These are phyloP conservation scores for Clarireedia sp. DNA, from an alignment of 2,329 filamentous ascomycete species.

Conservation along the genomic window DNA sequence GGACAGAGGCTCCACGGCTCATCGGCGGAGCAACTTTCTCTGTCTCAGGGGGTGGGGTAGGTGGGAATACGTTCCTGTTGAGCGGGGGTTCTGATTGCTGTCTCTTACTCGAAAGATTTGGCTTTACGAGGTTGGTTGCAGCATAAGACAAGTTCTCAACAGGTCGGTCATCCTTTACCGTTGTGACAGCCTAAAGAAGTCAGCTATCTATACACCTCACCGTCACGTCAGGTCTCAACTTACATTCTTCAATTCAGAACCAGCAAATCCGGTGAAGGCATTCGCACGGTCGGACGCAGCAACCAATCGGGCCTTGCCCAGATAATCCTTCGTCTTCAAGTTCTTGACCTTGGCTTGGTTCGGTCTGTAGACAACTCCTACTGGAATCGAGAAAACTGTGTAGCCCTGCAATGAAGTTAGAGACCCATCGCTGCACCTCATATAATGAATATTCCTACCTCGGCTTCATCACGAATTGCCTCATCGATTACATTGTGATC, in stretches of 20 bases:
- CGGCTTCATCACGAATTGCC: constrained; percentile 85
- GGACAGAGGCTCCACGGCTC: constrained; percentile 51
- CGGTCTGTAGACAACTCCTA: constrained; percentile 88
- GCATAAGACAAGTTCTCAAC: constrained; percentile 82
- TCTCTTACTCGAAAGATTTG: constrained; percentile 68
- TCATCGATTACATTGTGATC: constrained; percentile 98
- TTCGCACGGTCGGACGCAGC: constrained; percentile 77
- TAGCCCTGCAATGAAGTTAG: constrained; percentile 59
- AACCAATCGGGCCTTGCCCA: constrained; percentile 90
- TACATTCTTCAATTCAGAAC: constrained; percentile 69
- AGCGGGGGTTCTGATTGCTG: constrained; percentile 80
- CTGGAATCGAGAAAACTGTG: constrained; percentile 96
- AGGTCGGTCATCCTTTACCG: constrained; percentile 70
- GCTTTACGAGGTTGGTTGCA: constrained; percentile 86
- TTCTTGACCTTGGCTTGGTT: constrained; percentile 99
- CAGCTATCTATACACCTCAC: constrained; percentile 5
- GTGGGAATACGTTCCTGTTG: constrained; percentile 78
- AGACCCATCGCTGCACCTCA: background rate
- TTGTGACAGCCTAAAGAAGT: constrained; percentile 39
- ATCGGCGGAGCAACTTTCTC: constrained; percentile 49
- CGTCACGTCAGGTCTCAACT: constrained; percentile 25
- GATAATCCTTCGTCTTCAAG: constrained; percentile 93
- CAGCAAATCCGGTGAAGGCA: constrained; percentile 74
- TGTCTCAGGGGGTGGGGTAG: constrained; percentile 93
- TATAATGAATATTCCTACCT: constrained; percentile 46